These are phyloP conservation scores for Dactylellina sp. DNA, from an alignment of 2,329 filamentous ascomycete genomes.

Conservation along the genomic window DNA sequence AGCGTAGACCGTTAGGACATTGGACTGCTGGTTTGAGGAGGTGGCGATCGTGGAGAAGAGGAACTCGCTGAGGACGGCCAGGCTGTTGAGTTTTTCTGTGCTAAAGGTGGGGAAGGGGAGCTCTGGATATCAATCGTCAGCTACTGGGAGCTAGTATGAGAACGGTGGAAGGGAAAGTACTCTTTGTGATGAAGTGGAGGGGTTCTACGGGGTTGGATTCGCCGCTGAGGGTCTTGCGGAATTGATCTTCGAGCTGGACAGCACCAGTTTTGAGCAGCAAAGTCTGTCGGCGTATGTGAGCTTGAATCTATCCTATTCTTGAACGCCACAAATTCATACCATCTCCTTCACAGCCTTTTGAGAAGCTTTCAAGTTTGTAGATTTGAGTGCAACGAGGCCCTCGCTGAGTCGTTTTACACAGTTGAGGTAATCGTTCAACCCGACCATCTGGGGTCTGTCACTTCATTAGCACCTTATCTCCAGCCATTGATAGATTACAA, in stretches of 20 bases:
- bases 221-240: constrained; percentile 81
- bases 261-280: constrained; percentile 81
- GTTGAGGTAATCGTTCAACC: constrained; percentile 84
- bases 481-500: constrained; percentile 58
- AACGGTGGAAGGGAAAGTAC: constrained; percentile 66
- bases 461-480: constrained; percentile 25
- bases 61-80: constrained; percentile 60
- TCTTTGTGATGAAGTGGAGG: constrained; percentile 90
- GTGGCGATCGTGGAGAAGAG: constrained; percentile 60
- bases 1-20: constrained; percentile 78
- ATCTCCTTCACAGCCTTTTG: constrained; percentile 74
- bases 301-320: background rate
- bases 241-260: constrained; percentile 83
- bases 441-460: constrained; percentile 78
- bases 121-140: constrained; percentile 65
- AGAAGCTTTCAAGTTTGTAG: constrained; percentile 91
- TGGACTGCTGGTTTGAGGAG: constrained; percentile 60
- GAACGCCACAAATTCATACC: constrained; percentile 38
- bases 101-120: constrained; percentile 82
- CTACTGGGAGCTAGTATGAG: background rate
- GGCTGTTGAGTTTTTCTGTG: constrained; percentile 74
- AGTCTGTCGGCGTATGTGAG: constrained; percentile 51
- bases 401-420: constrained; percentile 90
- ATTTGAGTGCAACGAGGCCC: constrained; percentile 83
- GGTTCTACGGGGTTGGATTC: constrained; percentile 86